Conservation (phyloP, 805 yeast species). For the Candida insectalens region DNA sequence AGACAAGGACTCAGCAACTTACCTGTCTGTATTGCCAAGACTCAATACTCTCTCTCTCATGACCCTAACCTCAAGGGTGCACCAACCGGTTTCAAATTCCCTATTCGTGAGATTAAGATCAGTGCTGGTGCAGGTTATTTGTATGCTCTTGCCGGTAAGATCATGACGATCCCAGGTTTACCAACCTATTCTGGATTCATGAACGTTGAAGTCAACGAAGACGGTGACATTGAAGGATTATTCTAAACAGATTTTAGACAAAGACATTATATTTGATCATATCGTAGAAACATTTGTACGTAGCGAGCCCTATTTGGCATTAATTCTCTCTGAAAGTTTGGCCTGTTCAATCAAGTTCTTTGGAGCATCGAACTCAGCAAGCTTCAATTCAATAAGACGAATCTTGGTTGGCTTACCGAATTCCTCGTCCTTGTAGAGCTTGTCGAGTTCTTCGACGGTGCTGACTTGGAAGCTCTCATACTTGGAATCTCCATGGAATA, state of each 20-base stretch:
- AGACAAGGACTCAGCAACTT: constrained; percentile 68
- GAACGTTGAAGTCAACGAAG: constrained; percentile 75
- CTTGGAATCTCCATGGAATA: constrained; percentile 47
- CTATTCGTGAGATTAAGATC: constrained; percentile 70
- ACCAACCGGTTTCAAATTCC: constrained; percentile 71
- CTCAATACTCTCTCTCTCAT: constrained; percentile 77
- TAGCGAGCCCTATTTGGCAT: constrained; percentile 9
- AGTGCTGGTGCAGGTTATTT: constrained; percentile 87
- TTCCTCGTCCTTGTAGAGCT: constrained; percentile 32
- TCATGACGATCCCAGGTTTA: constrained; percentile 79
- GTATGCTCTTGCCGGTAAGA: constrained; percentile 79
- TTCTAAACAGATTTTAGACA: constrained; percentile 32
- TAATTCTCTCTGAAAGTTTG: constrained; percentile 33
- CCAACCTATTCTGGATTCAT: constrained; percentile 81
- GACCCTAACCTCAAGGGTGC: constrained; percentile 79
- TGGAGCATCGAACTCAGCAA: constrained; percentile 65
- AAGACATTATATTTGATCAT: neutral
- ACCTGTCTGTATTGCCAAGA: constrained; percentile 80
- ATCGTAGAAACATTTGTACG: neutral
- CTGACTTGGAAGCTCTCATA: constrained; percentile 47
- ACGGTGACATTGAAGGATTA: constrained; percentile 77
- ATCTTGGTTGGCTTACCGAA: constrained; percentile 50
- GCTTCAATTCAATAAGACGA: constrained; percentile 59
- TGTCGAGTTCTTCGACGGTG: constrained; percentile 49
- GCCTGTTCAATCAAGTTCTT: constrained; percentile 58